These are phyloP conservation scores for Neophaeococcomyces aloes DNA, from an alignment of 2,329 filamentous ascomycete species.

Conservation along the genomic window DNA sequence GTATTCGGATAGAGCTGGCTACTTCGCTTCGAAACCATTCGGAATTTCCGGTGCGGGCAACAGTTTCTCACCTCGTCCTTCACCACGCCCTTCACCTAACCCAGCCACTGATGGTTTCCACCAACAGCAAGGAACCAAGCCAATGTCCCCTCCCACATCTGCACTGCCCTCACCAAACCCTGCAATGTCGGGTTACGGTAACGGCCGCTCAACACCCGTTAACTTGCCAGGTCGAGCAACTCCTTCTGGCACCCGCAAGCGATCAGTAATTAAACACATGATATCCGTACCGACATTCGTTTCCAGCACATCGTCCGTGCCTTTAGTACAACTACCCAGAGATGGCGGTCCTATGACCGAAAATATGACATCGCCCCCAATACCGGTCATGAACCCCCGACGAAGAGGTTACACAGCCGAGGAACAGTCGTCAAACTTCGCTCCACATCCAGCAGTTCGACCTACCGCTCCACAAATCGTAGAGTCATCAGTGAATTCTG, in stretches of 20 bases:
- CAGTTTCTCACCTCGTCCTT: conserved; percentile 16
- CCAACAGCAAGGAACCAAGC: background rate
- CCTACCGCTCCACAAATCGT: background rate
- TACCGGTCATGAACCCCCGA: conserved; percentile 51
- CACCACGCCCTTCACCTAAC: conserved; percentile 10
- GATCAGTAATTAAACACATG: conserved; percentile 48
- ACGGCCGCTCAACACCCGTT: conserved; percentile 31
- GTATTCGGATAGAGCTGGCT: conserved; percentile 24
- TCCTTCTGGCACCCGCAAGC: conserved; percentile 37
- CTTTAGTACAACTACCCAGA: conserved; percentile 41
- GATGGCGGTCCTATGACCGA: conserved; percentile 9
- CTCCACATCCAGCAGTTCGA: conserved; percentile 4
- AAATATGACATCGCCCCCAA: conserved; percentile 33
- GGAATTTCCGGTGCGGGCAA: conserved; percentile 20
- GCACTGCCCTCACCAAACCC: conserved; percentile 31
- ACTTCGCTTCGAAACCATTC: conserved; percentile 28
- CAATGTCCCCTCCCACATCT: conserved; percentile 9
- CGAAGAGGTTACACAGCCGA: conserved; percentile 41
- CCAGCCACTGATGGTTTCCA: background rate
- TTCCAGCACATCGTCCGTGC: conserved; percentile 46
- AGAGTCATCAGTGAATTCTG: conserved; percentile 9
- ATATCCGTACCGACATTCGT: conserved; percentile 51
- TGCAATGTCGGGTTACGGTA: conserved; percentile 36
- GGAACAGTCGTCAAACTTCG: conserved; percentile 23
- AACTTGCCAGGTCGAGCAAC: conserved; percentile 13